phyloP scores from a whole-genome alignment of 148 eudicot genomes.

The Heliamphora exappendiculata region DNA sequence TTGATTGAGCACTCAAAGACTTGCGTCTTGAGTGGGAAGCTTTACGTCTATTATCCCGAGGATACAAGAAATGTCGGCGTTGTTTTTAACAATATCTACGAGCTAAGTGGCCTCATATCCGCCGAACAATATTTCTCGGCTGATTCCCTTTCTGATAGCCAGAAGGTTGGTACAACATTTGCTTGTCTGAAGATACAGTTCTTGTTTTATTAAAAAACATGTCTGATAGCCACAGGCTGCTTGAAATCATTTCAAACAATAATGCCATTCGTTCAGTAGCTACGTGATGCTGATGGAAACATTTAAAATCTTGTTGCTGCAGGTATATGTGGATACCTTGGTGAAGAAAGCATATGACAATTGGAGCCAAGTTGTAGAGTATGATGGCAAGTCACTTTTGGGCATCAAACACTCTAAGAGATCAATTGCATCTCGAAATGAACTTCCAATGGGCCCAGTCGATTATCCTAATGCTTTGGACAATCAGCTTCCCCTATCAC shows the following conservation, averaged over 20 bases:
- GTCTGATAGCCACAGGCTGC: background rate
- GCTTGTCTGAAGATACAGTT: background rate
- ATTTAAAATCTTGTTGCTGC: slow-evolving; percentile 13
- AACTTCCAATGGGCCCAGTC: slow-evolving; percentile 34
- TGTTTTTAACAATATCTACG: slow-evolving; percentile 80
- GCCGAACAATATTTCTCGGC: slow-evolving; percentile 56
- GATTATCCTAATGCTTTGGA: slow-evolving; percentile 43
- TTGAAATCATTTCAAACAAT: background rate
- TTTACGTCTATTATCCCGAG: slow-evolving; percentile 76
- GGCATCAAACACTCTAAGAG: slow-evolving; percentile 58
- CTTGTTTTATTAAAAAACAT: background rate
- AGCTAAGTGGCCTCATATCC: slow-evolving; percentile 82
- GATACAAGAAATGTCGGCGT: slow-evolving; percentile 69
- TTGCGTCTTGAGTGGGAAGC: slow-evolving; percentile 76
- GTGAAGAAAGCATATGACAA: slow-evolving; percentile 93
- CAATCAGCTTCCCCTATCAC: slow-evolving; percentile 42
- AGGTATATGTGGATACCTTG: slow-evolving; percentile 74
- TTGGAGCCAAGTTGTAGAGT: slow-evolving; percentile 89
- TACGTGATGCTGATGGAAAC: background rate
- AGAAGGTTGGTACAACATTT: slow-evolving; percentile 52
- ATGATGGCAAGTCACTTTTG: slow-evolving; percentile 76
- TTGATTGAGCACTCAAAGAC: slow-evolving; percentile 93
- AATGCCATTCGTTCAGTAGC: background rate
- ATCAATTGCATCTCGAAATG: slow-evolving; percentile 42
- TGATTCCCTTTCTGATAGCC: slow-evolving; percentile 78